Percentiles rank a stretch among this genome's conserved stretches.
These are phyloP conservation scores for Fusarium falciforme DNA, from an alignment of 2,329 filamentous ascomycete species.

Conservation along the genomic window DNA sequence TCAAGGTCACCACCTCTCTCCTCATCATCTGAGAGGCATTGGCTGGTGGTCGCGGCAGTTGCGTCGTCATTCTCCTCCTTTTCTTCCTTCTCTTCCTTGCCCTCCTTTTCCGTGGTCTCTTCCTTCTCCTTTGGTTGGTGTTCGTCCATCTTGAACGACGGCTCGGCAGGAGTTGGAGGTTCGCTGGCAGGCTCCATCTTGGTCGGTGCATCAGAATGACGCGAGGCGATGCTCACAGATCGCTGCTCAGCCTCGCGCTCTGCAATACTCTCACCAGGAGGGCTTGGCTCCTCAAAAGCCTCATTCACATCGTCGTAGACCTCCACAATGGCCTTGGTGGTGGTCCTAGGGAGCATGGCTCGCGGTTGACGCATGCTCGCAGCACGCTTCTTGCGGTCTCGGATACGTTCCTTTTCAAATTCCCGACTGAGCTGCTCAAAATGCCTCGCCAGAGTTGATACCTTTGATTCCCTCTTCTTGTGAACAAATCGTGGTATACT, in stretches of 20 bases:
- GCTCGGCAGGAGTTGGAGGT: slow-evolving; percentile 41
- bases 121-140: slow-evolving; percentile 31
- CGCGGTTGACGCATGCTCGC: slow-evolving; percentile 80
- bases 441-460: slow-evolving; percentile 92
- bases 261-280: slow-evolving; percentile 57
- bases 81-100: slow-evolving; percentile 42
- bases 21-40: slow-evolving; percentile 77
- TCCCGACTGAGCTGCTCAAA: slow-evolving; percentile 97
- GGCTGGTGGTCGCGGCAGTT: slow-evolving; percentile 48
- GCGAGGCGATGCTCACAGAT: slow-evolving; percentile 37
- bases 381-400: slow-evolving; percentile 84
- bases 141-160: slow-evolving; percentile 37
- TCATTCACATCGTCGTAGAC: slow-evolving; percentile 95
- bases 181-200: slow-evolving; percentile 32
- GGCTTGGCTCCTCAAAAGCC: slow-evolving; percentile 83
- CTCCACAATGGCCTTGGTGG: slow-evolving; percentile 95
- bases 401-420: slow-evolving; percentile 92
- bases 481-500: slow-evolving; percentile 90
- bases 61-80: slow-evolving; percentile 46
- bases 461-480: slow-evolving; percentile 79
- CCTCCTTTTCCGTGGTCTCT: slow-evolving; percentile 24
- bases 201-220: slow-evolving; percentile 43
- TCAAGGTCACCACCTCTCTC: slow-evolving; percentile 78
- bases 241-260: slow-evolving; percentile 49
- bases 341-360: slow-evolving; percentile 85